Base-by-base conservation (phyloP, 2,329 filamentous ascomycete genomes). In the Proliferodiscus dingleyae region DNA sequence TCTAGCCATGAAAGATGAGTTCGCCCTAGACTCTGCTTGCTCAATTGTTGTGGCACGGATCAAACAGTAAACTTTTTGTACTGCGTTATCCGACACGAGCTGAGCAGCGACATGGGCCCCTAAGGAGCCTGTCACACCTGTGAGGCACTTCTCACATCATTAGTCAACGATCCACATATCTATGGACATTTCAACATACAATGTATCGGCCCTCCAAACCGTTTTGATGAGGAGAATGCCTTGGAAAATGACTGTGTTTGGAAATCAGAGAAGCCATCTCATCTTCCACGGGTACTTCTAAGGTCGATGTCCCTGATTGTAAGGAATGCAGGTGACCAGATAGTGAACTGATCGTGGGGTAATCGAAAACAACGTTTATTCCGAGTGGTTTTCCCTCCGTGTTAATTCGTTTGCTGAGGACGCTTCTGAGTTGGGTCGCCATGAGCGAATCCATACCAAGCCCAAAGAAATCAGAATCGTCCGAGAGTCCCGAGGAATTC, bases 61-160 rank as follows among this genome's bases (percentile, higher is more conserved):
- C 2, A 80, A 67, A 44, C 72, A 73, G 65, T 75, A 78, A 1
- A 81, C 64, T 5, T 64, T 64, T 24, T 66, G 63, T 24, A 87
- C 68, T 16, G 76, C 74, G 9, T 77, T 70, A n/a, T 76, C 69
- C 2, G 71, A 68, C 2, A 76, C 73, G 11, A 87, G 71, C n/a
- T 79, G 73, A 3, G 75, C 72, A 2, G 80, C 68, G 1, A 83
- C 66, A 52, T 83, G 80, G 0, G 77, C 71, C 1, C 83, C 83
- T 0, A 86, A 68, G 2, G 80, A 81, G 1, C 83, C 83, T 0
- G 83, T 86, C 0, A 75, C 74, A 2, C 83, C 83, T 0, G 82
- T 86, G 3, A 86, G 61, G 1, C 81, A 62, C 60, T 68, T n/a
- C n/a, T n/a, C n/a, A n/a, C n/a, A n/a, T n/a, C n/a, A 28, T 15